These are phyloP conservation scores for Aspergillus sparsus DNA, from an alignment of 495 filamentous ascomycete species.

Conservation along the genomic window DNA sequence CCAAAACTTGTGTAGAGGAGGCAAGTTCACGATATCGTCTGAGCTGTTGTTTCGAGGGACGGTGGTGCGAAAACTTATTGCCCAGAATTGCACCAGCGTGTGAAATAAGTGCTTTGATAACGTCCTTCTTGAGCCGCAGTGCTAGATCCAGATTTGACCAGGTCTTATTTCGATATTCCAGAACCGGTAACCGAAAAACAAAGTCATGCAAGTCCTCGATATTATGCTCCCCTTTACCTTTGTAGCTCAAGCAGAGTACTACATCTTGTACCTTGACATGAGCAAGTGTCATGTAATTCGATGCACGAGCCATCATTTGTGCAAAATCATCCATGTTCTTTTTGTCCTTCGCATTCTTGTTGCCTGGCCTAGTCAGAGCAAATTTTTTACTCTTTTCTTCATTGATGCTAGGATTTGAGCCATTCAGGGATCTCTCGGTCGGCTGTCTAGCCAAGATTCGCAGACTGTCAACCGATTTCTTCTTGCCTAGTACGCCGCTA, in stretches of 20 bases:
- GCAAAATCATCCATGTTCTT: conserved; percentile 85
- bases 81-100: conserved; percentile 95
- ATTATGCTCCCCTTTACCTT: conserved; percentile 92
- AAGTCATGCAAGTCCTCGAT: conserved; percentile 96
- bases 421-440: conserved; percentile 44
- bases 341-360: conserved; percentile 51
- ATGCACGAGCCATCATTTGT: conserved; percentile 94
- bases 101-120: conserved; percentile 90
- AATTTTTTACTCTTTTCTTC: conserved; percentile 61
- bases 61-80: conserved; percentile 91
- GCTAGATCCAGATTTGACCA: conserved; percentile 98
- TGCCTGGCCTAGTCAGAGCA: conserved; percentile 46
- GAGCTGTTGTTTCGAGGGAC: conserved; percentile 74
- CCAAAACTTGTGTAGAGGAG: conserved; percentile 49
- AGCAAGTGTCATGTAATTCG: conserved; percentile 94
- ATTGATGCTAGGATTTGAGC: conserved; percentile 53
- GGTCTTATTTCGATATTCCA: conserved; percentile 97
- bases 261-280: conserved; percentile 94
- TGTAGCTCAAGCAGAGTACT: conserved; percentile 93
- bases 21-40: conserved; percentile 80
- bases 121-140: conserved; percentile 85
- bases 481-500: conserved; percentile 51
- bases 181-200: conserved; percentile 89
- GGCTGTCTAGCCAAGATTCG: conserved; percentile 50
- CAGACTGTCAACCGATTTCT: conserved; percentile 68